Conservation (phyloP, 163 green algal genomes). For the Smithsoniella earleae region DNA sequence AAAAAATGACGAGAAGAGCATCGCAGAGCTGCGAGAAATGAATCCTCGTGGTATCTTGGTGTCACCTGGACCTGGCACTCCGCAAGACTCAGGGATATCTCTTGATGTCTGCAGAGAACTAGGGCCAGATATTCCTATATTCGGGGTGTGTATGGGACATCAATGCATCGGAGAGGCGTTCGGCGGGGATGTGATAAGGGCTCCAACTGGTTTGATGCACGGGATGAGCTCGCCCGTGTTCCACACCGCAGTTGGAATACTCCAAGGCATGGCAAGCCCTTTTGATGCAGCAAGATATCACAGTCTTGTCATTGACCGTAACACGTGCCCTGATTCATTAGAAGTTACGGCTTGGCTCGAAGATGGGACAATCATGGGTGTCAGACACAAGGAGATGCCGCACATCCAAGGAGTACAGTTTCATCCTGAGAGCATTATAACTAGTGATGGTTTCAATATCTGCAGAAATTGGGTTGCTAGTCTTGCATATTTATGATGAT, state of each 20-base stretch:
- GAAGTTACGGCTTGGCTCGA: constrained; percentile 95
- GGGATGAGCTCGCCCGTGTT: constrained; percentile 87
- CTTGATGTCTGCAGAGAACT: constrained; percentile 73
- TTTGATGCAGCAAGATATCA: constrained; percentile 90
- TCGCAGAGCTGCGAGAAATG: constrained; percentile 73
- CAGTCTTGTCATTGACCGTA: constrained; percentile 77
- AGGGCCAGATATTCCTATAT: constrained; percentile 72
- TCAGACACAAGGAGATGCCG: constrained; percentile 75
- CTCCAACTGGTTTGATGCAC: constrained; percentile 91
- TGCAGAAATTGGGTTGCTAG: constrained; percentile 78
- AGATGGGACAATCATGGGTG: constrained; percentile 93
- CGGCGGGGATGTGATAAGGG: constrained; percentile 74
- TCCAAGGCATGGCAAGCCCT: constrained; percentile 66
- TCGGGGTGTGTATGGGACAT: constrained; percentile 98
- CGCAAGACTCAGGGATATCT: constrained; percentile 88
- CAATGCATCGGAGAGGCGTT: constrained; percentile 95
- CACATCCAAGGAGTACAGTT: constrained; percentile 93
- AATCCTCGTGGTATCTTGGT: constrained; percentile 81
- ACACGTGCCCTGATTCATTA: constrained; percentile 77
- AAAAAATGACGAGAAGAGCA: constrained; percentile 93
- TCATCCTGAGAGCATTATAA: constrained; percentile 94
- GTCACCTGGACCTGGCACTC: constrained; percentile 80
- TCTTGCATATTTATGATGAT: constrained; percentile 33
- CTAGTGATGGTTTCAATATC: constrained; percentile 74
- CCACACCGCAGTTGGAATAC: constrained; percentile 67